Evolutionary conservation across 2,329 filamentous ascomycete species (phyloP).

Genomic region (Colletotrichum plurivorum): DNA sequence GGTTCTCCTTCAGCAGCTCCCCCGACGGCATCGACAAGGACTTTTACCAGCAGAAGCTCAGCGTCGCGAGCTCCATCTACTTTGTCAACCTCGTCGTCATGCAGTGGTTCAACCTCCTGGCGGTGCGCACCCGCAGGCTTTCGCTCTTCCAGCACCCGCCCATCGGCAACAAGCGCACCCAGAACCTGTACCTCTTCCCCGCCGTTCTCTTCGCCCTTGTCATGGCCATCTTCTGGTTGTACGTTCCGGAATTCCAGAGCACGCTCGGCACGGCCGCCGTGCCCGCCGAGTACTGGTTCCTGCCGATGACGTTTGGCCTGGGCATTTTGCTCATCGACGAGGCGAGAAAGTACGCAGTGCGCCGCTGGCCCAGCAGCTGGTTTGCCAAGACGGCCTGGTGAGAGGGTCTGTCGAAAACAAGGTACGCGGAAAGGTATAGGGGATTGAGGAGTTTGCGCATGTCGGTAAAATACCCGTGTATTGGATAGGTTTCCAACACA

Average conservation of each 20-base stretch:
- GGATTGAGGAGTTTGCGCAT: neutral
- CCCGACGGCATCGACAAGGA: constrained; percentile 66
- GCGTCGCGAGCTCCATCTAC: constrained; percentile 80
- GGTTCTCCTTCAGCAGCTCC: constrained; percentile 76
- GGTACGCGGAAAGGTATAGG: no score
- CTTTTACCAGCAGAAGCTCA: constrained; percentile 68
- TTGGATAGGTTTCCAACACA: neutral
- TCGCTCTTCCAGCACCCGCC: constrained; percentile 82
- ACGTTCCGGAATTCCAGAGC: constrained; percentile 75
- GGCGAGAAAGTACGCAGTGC: constrained; percentile 63
- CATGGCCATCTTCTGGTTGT: constrained; percentile 79
- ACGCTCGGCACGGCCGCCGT: constrained; percentile 73
- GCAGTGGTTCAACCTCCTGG: constrained; percentile 84
- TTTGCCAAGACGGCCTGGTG: constrained; percentile 66
- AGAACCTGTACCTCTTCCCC: constrained; percentile 79
- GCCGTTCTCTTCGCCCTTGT: constrained; percentile 78
- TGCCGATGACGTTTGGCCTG: constrained; percentile 80
- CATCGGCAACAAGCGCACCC: constrained; percentile 72
- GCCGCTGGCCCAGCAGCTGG: constrained; percentile 59
- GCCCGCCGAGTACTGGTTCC: constrained; percentile 81
- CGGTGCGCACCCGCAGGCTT: constrained; percentile 74
- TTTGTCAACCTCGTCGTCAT: constrained; percentile 87
- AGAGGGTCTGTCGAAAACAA: neutral
- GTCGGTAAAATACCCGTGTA: neutral
- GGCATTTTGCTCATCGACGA: constrained; percentile 67